phyloP scores from a whole-genome alignment of 2,329 filamentous ascomycete genomes.

The Fusarium euwallaceae region DNA sequence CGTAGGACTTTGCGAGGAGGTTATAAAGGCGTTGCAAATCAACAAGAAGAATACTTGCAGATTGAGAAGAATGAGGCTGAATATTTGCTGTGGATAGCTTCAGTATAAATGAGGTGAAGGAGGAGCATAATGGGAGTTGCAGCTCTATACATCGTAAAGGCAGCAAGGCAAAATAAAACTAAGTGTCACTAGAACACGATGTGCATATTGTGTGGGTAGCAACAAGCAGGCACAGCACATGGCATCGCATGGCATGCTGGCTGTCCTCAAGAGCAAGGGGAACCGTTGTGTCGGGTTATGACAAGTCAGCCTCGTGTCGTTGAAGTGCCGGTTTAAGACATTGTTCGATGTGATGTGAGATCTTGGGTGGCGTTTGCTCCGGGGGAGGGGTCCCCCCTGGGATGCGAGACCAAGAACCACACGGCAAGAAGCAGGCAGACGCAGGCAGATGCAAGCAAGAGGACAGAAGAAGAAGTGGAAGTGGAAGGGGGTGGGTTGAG shows the following conservation, averaged over 20 bases:
- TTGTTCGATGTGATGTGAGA: slow-evolving; percentile 35
- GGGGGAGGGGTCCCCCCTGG: not conserved
- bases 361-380: slow-evolving; percentile 35
- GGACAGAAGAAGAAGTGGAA: not conserved
- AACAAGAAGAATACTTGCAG: not conserved
- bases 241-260: slow-evolving; percentile 2
- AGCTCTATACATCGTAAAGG: not conserved
- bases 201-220: not conserved
- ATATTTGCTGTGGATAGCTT: not conserved
- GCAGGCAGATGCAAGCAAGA: not conserved
- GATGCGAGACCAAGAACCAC: not conserved
- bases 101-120: not conserved
- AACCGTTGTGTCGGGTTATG: slow-evolving; percentile 29
- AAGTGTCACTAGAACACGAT: not conserved
- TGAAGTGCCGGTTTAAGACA: slow-evolving; percentile 36
- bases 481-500: slow-evolving; percentile 33
- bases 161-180: not conserved
- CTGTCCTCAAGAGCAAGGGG: slow-evolving; percentile 1
- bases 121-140: not conserved
- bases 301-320: slow-evolving; percentile 25
- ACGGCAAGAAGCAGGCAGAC: slow-evolving; percentile 4
- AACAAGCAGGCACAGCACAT: slow-evolving; percentile 1
- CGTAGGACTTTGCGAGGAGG: not conserved
- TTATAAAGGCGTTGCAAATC: not conserved
- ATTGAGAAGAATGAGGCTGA: not conserved